phyloP scores from a whole-genome alignment of 768 basidiomycete genomes.

The Pleurotus eryngii region DNA sequence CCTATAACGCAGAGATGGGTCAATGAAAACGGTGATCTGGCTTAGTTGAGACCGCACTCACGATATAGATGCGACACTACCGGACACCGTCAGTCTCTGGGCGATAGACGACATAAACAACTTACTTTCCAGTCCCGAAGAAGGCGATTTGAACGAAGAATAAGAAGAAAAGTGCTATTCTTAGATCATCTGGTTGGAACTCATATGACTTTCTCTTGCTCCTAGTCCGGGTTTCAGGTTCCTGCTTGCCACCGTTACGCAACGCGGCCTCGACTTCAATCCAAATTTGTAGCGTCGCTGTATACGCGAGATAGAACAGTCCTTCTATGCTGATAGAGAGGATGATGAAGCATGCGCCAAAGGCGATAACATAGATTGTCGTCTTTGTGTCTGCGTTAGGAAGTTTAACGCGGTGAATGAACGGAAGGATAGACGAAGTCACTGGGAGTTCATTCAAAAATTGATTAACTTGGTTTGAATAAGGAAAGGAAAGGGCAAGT shows the following conservation, averaged over 20 bases:
- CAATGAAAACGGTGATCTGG: no score
- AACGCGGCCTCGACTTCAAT: constrained; percentile 52
- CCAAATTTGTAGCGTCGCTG: constrained; percentile 63
- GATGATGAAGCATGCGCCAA: constrained; percentile 72
- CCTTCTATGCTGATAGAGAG: constrained; percentile 82
- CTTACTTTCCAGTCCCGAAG: constrained; percentile 83
- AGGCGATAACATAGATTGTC: constrained; percentile 63
- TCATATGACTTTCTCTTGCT: constrained; percentile 25
- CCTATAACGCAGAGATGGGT: no score
- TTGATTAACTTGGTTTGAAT: neutral
- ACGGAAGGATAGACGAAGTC: constrained; percentile 49
- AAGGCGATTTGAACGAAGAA: constrained; percentile 87
- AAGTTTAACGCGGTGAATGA: constrained; percentile 32
- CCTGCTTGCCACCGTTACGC: constrained; percentile 9
- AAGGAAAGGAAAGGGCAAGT: neutral
- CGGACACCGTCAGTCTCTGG: neutral
- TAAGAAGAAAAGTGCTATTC: constrained; percentile 78
- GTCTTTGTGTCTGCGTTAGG: constrained; percentile 47
- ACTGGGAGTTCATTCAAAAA: constrained; percentile 28
- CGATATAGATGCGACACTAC: constrained; percentile 82
- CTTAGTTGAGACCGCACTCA: no score
- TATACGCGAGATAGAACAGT: constrained; percentile 73
- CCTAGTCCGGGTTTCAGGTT: neutral
- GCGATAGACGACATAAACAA: constrained; percentile 7
- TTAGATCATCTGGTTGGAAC: constrained; percentile 59